A percentile compares a stretch with the other conserved stretches of the same genome.
phyloP scores from a whole-genome alignment of 352 stramenopile genomes.

The Thalassiosira allenii region DNA sequence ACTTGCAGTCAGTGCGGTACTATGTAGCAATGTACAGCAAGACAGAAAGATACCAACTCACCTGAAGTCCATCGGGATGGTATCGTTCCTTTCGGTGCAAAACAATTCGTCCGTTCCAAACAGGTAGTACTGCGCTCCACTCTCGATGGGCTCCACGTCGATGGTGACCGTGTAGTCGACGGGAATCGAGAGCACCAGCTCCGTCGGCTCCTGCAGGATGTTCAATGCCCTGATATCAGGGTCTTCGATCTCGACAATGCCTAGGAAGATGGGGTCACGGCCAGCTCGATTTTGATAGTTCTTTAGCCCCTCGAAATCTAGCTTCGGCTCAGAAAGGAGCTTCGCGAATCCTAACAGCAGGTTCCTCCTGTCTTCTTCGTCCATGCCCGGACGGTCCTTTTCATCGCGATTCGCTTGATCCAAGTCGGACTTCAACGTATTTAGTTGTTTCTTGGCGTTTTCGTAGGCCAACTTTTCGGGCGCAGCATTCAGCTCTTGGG shows the following conservation, averaged over 20 bases:
- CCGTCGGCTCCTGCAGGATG: conserved; percentile 28
- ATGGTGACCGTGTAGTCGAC: background rate
- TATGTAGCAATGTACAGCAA: too few species aligned
- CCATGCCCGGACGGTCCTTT: background rate
- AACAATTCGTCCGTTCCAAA: conserved; percentile 23
- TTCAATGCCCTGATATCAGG: conserved; percentile 31
- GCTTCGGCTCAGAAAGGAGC: conserved; percentile 24
- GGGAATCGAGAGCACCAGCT: conserved; percentile 30
- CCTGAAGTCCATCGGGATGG: conserved; percentile 28
- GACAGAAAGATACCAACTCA: too few species aligned
- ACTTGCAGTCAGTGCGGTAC: too few species aligned
- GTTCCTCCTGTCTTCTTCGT: conserved; percentile 19
- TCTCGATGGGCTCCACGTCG: background rate
- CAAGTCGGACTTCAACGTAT: conserved; percentile 13
- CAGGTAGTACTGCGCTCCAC: conserved; percentile 23
- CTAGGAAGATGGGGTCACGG: conserved; percentile 11
- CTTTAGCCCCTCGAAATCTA: conserved; percentile 12
- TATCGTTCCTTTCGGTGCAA: conserved; percentile 22
- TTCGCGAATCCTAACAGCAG: conserved; percentile 19
- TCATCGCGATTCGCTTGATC: conserved; percentile 2
- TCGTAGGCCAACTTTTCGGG: background rate
- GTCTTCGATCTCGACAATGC: conserved; percentile 15
- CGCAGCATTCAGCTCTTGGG: background rate
- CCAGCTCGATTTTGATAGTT: background rate
- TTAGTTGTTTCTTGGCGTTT: background rate